These are phyloP conservation scores for Fusarium sp. DNA, from an alignment of 2,329 filamentous ascomycete genomes.

Conservation along the genomic window DNA sequence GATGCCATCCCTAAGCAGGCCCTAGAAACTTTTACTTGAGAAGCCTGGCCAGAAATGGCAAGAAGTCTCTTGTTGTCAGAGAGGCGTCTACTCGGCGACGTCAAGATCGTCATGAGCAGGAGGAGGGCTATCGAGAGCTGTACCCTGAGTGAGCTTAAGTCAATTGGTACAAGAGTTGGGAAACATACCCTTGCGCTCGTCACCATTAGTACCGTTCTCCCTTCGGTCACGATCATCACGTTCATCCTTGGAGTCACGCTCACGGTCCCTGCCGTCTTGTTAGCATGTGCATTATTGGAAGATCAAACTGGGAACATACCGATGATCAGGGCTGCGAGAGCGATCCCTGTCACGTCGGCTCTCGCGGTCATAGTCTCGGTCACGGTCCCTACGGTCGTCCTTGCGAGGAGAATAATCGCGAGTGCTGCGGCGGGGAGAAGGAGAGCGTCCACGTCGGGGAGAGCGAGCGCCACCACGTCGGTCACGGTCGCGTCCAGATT, in stretches of 20 bases:
- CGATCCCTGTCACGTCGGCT: slow-evolving; percentile 81
- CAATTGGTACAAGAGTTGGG: not conserved
- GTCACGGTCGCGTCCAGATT: slow-evolving; percentile 85
- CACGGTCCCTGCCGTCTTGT: slow-evolving; percentile 58
- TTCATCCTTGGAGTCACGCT: slow-evolving; percentile 71
- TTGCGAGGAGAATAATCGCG: slow-evolving; percentile 89
- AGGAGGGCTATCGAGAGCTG: slow-evolving; percentile 79
- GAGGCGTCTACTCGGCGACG: slow-evolving; percentile 77
- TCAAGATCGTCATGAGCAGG: slow-evolving; percentile 94
- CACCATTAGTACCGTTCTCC: slow-evolving; percentile 83
- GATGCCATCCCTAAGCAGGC: slow-evolving; percentile 37
- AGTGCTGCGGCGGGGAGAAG: slow-evolving; percentile 79
- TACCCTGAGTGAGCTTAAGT: slow-evolving; percentile 44
- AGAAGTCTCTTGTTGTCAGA: slow-evolving; percentile 5
- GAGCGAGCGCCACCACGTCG: slow-evolving; percentile 69
- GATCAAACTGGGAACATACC: slow-evolving; percentile 54
- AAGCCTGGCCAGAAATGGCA: slow-evolving; percentile 24
- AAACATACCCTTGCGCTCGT: slow-evolving; percentile 86
- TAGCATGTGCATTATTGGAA: slow-evolving; percentile 2
- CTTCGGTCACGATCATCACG: slow-evolving; percentile 79
- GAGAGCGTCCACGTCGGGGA: slow-evolving; percentile 77
- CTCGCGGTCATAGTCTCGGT: slow-evolving; percentile 82
- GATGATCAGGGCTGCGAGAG: slow-evolving; percentile 75
- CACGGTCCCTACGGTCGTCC: slow-evolving; percentile 85
- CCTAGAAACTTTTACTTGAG: slow-evolving; percentile 42